phyloP scores from a whole-genome alignment of 805 yeast genomes.

The Yamadazyma nakazawae region DNA sequence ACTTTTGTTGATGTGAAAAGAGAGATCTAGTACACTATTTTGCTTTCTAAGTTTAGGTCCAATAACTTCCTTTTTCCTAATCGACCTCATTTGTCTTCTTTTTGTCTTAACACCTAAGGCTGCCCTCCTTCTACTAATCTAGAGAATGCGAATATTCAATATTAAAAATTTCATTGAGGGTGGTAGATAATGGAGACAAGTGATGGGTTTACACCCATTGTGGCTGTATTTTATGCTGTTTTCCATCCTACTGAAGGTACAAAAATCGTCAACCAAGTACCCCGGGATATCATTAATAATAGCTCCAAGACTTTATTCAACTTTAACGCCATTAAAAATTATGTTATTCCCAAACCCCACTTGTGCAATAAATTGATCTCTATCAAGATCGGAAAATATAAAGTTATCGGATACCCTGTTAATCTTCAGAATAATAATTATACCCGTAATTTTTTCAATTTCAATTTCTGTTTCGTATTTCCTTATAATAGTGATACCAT shows the following conservation, averaged over 20 bases:
- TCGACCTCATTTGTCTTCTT: too few relatives aligned
- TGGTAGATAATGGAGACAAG: conserved; percentile 12
- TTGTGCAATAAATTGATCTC: conserved; percentile 80
- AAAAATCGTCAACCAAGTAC: conserved; percentile 86
- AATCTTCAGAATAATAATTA: conserved; percentile 70
- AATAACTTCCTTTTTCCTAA: too few relatives aligned
- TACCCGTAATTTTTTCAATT: conserved; percentile 87
- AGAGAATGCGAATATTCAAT: neutral
- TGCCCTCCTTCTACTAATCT: neutral
- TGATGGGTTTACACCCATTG: conserved; percentile 83
- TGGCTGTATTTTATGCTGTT: conserved; percentile 83
- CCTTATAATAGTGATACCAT: conserved; percentile 76
- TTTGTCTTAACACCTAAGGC: too few relatives aligned
- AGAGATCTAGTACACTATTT: too few relatives aligned
- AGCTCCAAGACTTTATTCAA: conserved; percentile 44
- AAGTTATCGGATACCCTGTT: conserved; percentile 87
- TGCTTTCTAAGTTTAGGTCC: too few relatives aligned
- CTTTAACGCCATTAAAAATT: conserved; percentile 84
- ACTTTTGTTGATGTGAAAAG: too few relatives aligned
- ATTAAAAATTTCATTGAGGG: neutral
- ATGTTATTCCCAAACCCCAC: conserved; percentile 89
- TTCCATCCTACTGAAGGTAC: conserved; percentile 97
- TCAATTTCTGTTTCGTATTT: conserved; percentile 91
- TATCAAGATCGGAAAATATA: conserved; percentile 62
- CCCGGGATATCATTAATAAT: conserved; percentile 61